Conservation (phyloP, 2,329 filamentous ascomycete genomes). For the Bimuria novae-zelandiae region DNA sequence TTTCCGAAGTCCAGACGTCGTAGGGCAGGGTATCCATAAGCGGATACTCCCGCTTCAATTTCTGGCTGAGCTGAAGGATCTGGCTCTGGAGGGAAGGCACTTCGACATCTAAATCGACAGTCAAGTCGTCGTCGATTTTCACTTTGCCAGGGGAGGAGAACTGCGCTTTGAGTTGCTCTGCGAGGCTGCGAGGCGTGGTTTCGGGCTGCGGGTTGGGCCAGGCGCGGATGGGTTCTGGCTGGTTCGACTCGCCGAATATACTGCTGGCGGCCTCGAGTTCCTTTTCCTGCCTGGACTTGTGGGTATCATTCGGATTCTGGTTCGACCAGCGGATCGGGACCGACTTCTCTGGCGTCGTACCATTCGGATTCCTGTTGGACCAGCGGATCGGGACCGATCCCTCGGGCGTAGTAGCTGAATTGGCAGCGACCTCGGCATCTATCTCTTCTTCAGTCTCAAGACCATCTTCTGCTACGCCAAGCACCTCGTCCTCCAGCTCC, state of each 20-base stretch:
- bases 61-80: conserved; percentile 22
- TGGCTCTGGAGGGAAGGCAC: conserved; percentile 25
- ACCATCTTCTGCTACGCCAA: not conserved
- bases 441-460: no score
- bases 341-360: not conserved
- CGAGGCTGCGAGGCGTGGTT: not conserved
- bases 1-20: conserved; percentile 27
- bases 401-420: no score
- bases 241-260: conserved; percentile 3
- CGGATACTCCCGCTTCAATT: conserved; percentile 29
- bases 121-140: conserved; percentile 25
- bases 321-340: not conserved
- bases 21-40: conserved; percentile 32
- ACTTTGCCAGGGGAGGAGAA: conserved; percentile 15
- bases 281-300: not conserved
- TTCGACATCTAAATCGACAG: conserved; percentile 20
- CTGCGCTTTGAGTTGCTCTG: conserved; percentile 16
- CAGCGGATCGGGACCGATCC: no score
- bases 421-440: no score
- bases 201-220: conserved; percentile 10
- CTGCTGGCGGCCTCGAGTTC: not conserved
- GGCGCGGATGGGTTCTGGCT: conserved; percentile 3
- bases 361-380: not conserved
- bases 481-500: not conserved
- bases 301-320: not conserved